phyloP scores from a whole-genome alignment of 2,329 filamentous ascomycete genomes.

The Fusarium algeriense region DNA sequence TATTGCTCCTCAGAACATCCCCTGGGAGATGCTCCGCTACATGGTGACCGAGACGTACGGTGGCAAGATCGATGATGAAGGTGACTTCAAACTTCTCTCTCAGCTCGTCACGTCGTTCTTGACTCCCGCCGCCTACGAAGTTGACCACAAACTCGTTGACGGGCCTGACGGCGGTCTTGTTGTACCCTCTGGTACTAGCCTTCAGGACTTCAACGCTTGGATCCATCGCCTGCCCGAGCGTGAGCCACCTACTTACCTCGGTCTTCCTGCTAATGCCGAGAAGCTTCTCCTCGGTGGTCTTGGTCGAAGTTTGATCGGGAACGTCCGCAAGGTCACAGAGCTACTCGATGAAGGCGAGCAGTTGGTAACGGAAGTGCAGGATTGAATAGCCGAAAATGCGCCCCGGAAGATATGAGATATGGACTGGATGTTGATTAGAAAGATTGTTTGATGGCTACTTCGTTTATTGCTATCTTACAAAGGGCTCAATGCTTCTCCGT shows the following conservation, averaged over 20 bases:
- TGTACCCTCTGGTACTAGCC: conserved; percentile 83
- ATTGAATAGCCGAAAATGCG: not conserved
- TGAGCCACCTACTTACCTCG: conserved; percentile 95
- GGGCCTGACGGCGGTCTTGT: conserved; percentile 72
- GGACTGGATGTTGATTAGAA: not conserved
- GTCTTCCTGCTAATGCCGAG: conserved; percentile 94
- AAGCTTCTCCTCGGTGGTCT: conserved; percentile 92
- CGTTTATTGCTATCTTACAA: conserved; percentile 11
- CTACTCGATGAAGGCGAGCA: conserved; percentile 95
- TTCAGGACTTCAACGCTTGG: conserved; percentile 91
- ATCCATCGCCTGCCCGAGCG: conserved; percentile 92
- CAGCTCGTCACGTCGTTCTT: conserved; percentile 82
- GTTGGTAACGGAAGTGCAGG: conserved; percentile 75
- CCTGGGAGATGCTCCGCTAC: conserved; percentile 94
- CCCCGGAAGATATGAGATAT: not conserved
- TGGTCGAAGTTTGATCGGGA: conserved; percentile 84
- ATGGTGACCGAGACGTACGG: conserved; percentile 95
- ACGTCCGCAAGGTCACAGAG: conserved; percentile 86
- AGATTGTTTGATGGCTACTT: not conserved
- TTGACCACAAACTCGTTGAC: conserved; percentile 89
- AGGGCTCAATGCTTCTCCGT: not conserved
- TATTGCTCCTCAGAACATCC: conserved; percentile 91
- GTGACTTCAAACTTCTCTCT: conserved; percentile 80
- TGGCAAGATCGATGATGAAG: conserved; percentile 94
- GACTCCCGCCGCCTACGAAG: conserved; percentile 90